Base-by-base conservation (phyloP, 2,329 filamentous ascomycete genomes). In the Scedosporium dehoogii region DNA sequence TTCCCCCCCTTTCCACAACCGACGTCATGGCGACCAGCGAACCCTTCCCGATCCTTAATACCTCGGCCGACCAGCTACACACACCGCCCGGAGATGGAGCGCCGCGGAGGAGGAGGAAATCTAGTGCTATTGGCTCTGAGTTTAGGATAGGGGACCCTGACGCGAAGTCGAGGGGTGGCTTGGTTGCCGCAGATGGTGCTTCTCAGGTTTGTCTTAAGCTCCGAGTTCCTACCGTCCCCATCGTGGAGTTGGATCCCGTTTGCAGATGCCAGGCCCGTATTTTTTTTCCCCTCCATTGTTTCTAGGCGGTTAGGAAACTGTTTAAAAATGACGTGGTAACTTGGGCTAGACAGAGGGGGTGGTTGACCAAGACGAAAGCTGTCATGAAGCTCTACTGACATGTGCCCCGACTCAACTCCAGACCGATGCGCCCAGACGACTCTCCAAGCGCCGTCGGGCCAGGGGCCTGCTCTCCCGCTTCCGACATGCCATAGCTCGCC, bases 401-500 rank as follows among this genome's bases (percentile, higher is more conserved):
- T 62, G n/a, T n/a, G 21, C 27, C n/a, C 44, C 12, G 14, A 23
- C 7, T 38, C 42, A 1, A 10, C 51, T 27, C 41, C 16, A 63
- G 63, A 59, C 42, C 58, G 55, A 58, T 23, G 21, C 57, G 56
- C 41, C 63, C 58, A 62, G 64, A 62, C 77, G 76, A 63, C 71
- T 76, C 65, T 81, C 79, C 42, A 83, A 83, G 70, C 80, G 81
- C 64, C 80, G 82, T 61, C 82, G 83, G 71, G 79, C 81, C 53
- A 79, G 81, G 46, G 79, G 82, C 58, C 66, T 81, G 63, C 61
- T 76, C 61, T 71, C 73, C 29, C 75, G 74, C 65, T 71, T 82
- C 44, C 81, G 81, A 68, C 81, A 85, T 70, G 78, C 76, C 71
- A 80, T 82, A 71, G 67, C 83, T 68, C 86, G 84, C 73, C 83